Base-by-base conservation (phyloP, 805 yeast species). In the Teunomyces lycoperdinae region DNA sequence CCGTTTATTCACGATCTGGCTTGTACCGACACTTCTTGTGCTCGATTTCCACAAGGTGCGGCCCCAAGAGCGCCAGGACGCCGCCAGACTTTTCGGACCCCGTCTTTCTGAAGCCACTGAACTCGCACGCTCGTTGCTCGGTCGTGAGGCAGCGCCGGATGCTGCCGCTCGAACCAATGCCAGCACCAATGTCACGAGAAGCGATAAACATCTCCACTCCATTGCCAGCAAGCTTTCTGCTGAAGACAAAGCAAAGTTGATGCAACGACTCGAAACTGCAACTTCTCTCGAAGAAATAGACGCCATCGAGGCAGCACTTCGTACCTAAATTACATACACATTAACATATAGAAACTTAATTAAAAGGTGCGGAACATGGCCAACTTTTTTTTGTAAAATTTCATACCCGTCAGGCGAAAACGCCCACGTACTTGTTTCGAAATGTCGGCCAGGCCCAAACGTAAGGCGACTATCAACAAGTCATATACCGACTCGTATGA, bases 201-300 rank as follows among this genome's bases (percentile, higher is more conserved):
- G 24, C 24, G 24, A 64, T 16, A 69, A 68, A 44, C 58, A 64
- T 26, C 62, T 73, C 61, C 61, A 63, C 31, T 55, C 54, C 14
- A 70, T 70, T 0, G 71, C 74, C 13, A 60, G 66, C 24, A 80
- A 74, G 50, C 70, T 88, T 55, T 71, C 83, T 1, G 77, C 72
- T 0, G 80, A 76, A 31, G 89, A 84, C 33, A 77, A 73, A 48
- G 63, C 64, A 10, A 65, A 67, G 41, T 64, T 91, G 43, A 73
- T 83, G 51, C 60, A 70, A 36, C 76, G 80, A 52, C 69, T 91
- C 47, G 73, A 75, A 45, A 70, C 67, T 29, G 96, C 97, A 0
- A 75, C 81, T 3, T 81, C 83, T 44, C 61, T 91, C 48, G 87
- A 78, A 5, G 97, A 91, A 52, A 87, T 90, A 5, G 87, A 84